Evolutionary conservation across 306 rosid genomes (phyloP), one percentile per base, ranked within the genome.

Genomic region (Cucurbita argyrosperma): DNA sequence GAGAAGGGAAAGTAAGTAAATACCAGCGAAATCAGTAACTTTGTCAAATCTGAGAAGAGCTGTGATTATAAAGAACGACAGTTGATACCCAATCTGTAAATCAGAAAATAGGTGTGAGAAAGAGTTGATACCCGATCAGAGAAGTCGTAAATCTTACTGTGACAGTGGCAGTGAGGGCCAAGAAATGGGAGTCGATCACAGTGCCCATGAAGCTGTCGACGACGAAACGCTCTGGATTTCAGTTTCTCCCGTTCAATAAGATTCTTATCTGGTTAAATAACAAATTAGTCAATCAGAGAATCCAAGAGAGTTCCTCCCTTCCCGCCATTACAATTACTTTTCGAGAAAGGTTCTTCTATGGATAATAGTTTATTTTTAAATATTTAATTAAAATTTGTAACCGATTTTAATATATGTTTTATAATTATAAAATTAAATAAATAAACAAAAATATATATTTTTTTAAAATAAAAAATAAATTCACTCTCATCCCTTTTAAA

Each of bases 21-120:
- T 87, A 94, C 99, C 99, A 0, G 99, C 99, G 71, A 91, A 95
- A 84, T 95, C 99, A 76, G 99, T 95, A 84, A 95, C 83, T 80
- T 91, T 95, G 57, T 95, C 99, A 73, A 95, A 89, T 82, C 84
- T 89, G 81, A 95, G 90, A 68, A 95, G 90, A 65, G 99, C 99
- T 49, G 99, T 95, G 87, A 91, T 35, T 53, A 91, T 65, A 78
- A 95, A 95, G 83, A 95, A 95, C 59, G 88, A 37, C 12, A 81
- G 65, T 76, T 91, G 99, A 78, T 95, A 95, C 3, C 77, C 91
- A 77, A 89, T 76, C 99, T 95, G 88, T 61, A 74, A 62, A 6
- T 54, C 6, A 6, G 45, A 43, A 68, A n/a, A 18, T 10, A 26
- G 45, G 74, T 39, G 68, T n/a, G 6, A 50, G 16, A 74, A 43